phyloP scores from a whole-genome alignment of 805 yeast species.

The Yarrowia sp. region DNA sequence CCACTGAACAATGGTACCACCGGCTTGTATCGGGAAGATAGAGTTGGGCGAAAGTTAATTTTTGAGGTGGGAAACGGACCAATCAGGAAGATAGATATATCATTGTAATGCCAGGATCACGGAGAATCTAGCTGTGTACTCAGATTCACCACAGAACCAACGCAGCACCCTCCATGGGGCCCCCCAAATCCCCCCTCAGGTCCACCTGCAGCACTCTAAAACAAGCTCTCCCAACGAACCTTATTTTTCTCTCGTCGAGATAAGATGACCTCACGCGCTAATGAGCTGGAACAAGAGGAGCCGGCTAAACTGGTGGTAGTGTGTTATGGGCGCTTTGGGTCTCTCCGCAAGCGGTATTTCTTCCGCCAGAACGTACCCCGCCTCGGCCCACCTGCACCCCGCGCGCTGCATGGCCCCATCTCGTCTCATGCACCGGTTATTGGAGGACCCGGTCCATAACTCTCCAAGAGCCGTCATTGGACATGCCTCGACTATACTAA shows the following conservation, averaged over 20 bases:
- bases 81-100: accelerated
- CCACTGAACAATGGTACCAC: background rate
- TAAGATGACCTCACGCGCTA: background rate
- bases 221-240: constrained; percentile 11
- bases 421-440: background rate
- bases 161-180: no score
- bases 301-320: no score
- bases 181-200: no score
- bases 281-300: no score
- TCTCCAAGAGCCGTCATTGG: background rate
- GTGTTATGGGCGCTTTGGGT: no score
- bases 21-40: background rate
- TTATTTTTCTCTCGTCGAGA: background rate
- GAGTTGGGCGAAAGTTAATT: background rate
- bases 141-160: no score
- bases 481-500: constrained; percentile 1
- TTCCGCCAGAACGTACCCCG: no score
- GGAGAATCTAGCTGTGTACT: no score
- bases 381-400: background rate
- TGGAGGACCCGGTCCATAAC: background rate
- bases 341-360: no score
- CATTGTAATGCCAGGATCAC: no score
- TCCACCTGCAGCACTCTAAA: background rate
- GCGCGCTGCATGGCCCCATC: background rate
- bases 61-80: no score